Conservation (phyloP, 2,329 filamentous ascomycete genomes). For the Hymenoscyphus infarciens region DNA sequence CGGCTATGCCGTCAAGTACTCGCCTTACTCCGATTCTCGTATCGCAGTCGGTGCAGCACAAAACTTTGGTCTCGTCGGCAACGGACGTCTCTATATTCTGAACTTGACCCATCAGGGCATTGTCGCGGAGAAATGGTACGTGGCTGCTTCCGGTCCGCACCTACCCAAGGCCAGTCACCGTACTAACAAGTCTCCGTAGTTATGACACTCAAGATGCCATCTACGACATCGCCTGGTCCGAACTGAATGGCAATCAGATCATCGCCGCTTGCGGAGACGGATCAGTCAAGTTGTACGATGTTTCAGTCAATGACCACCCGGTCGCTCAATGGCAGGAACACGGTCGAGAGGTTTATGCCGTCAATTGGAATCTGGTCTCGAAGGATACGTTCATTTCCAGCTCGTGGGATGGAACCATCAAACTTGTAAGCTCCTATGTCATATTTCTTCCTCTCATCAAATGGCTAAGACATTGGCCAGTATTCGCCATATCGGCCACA, state of each 20-base stretch:
- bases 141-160: background rate
- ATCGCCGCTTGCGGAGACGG: conserved; percentile 88
- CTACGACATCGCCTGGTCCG: conserved; percentile 93
- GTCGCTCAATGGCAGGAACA: conserved; percentile 93
- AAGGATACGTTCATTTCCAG: conserved; percentile 89
- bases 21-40: conserved; percentile 93
- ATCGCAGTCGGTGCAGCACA: conserved; percentile 87
- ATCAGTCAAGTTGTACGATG: conserved; percentile 90
- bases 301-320: conserved; percentile 74
- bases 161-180: background rate
- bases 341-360: conserved; percentile 86
- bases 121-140: conserved; percentile 75
- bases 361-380: conserved; percentile 85
- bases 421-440: conserved; percentile 56
- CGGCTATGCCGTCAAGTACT: conserved; percentile 96
- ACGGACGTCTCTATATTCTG: conserved; percentile 83
- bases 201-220: conserved; percentile 97
- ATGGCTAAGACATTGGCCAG: conserved; percentile 36
- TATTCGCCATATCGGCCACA: conserved; percentile 78
- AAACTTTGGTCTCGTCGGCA: conserved; percentile 96
- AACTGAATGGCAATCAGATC: conserved; percentile 93
- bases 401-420: conserved; percentile 95
- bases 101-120: conserved; percentile 81
- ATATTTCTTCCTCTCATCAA: background rate
- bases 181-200: conserved; percentile 41